A percentile compares a stretch with the other conserved stretches of the same genome.
Conservation (phyloP, 179 eudicot species). For the Spinacia oleracea region DNA sequence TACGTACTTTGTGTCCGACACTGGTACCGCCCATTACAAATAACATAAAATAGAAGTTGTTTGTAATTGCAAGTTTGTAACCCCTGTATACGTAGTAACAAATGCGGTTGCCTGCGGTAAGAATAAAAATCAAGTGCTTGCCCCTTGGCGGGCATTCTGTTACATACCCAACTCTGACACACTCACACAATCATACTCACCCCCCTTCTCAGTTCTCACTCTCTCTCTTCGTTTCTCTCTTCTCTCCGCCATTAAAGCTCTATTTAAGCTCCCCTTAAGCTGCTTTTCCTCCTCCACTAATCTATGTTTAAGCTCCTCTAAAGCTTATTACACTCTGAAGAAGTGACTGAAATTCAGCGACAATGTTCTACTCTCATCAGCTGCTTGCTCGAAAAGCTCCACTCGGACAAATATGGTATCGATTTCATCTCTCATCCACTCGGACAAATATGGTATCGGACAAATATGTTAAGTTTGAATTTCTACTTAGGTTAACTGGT, state of each 20-base stretch:
- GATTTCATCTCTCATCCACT: too few species aligned
- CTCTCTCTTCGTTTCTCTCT: neutral
- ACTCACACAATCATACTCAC: too few species aligned
- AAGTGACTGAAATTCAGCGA: neutral
- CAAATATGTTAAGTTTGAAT: neutral
- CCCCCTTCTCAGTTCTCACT: neutral
- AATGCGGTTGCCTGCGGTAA: neutral
- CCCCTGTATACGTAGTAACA: neutral
- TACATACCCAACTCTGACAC: slow-evolving; percentile 18
- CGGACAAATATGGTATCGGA: slow-evolving; percentile 96
- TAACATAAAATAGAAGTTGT: too few species aligned
- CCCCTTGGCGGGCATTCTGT: slow-evolving; percentile 30
- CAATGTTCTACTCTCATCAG: slow-evolving; percentile 89
- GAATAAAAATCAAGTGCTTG: neutral
- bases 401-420: slow-evolving; percentile 92
- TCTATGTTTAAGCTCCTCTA: neutral
- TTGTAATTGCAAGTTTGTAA: too few species aligned
- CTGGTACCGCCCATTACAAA: too few species aligned
- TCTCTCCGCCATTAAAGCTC: neutral
- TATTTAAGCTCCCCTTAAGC: neutral
- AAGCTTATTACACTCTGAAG: slow-evolving; percentile 6
- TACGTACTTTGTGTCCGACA: too few species aligned
- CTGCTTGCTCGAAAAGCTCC: slow-evolving; percentile 89
- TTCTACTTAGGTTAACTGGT: neutral
- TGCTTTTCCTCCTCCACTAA: neutral